Conservation (phyloP, 495 filamentous ascomycete species). For the Talaromyces adpressus region DNA sequence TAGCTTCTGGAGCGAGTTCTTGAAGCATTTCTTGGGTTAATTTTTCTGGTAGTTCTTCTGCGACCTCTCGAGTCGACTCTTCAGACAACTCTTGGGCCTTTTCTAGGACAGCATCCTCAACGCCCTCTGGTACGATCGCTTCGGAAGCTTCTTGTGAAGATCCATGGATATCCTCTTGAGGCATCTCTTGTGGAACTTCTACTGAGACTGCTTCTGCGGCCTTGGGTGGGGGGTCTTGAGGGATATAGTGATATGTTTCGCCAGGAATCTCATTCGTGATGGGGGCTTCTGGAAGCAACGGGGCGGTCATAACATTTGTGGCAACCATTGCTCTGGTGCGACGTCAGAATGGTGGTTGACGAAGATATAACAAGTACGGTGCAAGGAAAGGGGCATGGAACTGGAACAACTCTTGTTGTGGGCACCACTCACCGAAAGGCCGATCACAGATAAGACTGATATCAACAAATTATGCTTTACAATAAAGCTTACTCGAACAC, state of each 20-base stretch:
- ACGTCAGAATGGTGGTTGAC: neutral
- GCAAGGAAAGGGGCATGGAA: neutral
- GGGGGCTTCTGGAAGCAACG: neutral
- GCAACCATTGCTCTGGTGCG: neutral
- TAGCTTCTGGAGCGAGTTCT: neutral
- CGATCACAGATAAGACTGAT: neutral
- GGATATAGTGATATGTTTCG: neutral
- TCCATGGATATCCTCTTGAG: neutral
- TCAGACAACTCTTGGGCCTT: neutral
- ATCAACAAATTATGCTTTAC: neutral
- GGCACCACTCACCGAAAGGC: neutral
- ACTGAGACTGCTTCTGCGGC: neutral
- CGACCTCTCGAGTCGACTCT: neutral
- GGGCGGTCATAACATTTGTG: conserved; percentile 2
- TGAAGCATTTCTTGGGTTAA: neutral
- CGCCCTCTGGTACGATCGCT: neutral
- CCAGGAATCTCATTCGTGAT: neutral
- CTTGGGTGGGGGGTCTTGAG: neutral
- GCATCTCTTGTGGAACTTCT: neutral
- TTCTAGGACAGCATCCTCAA: neutral
- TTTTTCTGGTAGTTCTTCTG: neutral
- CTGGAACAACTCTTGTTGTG: neutral
- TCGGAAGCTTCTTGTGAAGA: neutral
- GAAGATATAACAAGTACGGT: neutral
- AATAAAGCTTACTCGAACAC: neutral